Evolutionary conservation across 805 yeast genomes (phyloP).

Genomic region (Wickerhamiella vanderwaltii): DNA sequence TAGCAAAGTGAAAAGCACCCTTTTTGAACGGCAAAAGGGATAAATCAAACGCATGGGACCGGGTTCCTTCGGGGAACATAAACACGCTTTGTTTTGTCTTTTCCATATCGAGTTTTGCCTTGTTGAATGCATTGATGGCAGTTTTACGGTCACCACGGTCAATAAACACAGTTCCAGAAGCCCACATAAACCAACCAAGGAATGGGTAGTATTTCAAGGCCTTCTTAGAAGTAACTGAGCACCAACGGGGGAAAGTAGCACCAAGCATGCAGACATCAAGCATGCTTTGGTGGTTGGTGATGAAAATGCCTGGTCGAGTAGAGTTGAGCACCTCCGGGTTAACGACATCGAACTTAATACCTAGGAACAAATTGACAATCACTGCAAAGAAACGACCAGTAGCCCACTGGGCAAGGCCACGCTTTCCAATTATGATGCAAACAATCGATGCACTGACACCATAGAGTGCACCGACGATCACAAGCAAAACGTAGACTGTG

Average conservation of each 20-base stretch:
- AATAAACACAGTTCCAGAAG: slow-evolving; percentile 81
- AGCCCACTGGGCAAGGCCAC: slow-evolving; percentile 73
- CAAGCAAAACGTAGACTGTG: slow-evolving; percentile 23
- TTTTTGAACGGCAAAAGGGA: slow-evolving; percentile 80
- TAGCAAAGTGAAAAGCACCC: slow-evolving; percentile 96
- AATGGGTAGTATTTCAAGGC: slow-evolving; percentile 75
- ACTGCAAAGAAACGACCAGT: slow-evolving; percentile 54
- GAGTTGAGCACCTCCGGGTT: slow-evolving; percentile 39
- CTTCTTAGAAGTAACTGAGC: slow-evolving; percentile 85
- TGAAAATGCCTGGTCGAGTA: slow-evolving; percentile 57
- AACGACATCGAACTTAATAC: slow-evolving; percentile 56
- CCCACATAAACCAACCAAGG: slow-evolving; percentile 92
- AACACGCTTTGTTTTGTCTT: slow-evolving; percentile 58
- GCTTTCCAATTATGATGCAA: slow-evolving; percentile 57
- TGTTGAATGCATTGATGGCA: slow-evolving; percentile 61
- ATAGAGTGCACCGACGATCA: slow-evolving; percentile 26
- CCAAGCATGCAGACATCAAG: slow-evolving; percentile 77
- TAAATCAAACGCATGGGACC: slow-evolving; percentile 63
- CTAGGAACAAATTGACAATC: slow-evolving; percentile 52
- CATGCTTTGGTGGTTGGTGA: slow-evolving; percentile 86
- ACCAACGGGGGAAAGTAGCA: slow-evolving; percentile 70
- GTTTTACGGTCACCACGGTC: slow-evolving; percentile 62
- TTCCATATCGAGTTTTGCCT: slow-evolving; percentile 54
- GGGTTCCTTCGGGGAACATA: slow-evolving; percentile 95
- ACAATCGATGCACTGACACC: slow-evolving; percentile 45